Evolutionary conservation across 208 protist genomes (phyloP).

Genomic region (Trypanosomatidae sp.): DNA sequence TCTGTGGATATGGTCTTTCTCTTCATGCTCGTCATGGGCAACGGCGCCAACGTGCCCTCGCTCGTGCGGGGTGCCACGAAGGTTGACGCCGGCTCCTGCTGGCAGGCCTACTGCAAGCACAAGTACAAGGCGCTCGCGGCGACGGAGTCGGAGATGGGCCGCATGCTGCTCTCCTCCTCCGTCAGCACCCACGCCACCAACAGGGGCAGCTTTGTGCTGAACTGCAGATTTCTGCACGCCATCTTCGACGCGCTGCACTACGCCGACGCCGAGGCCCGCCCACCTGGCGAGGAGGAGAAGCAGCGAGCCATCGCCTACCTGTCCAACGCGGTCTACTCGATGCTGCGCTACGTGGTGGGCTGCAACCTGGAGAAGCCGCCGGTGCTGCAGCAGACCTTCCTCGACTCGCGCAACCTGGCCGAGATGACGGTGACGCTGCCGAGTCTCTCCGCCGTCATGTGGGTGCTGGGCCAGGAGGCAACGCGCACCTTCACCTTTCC

Average conservation of each 20-base stretch:
- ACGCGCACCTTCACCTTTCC: slow-evolving; percentile 52
- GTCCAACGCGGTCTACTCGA: slow-evolving; percentile 62
- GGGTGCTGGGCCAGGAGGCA: slow-evolving; percentile 51
- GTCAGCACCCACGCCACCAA: slow-evolving; percentile 12
- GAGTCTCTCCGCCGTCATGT: slow-evolving; percentile 71
- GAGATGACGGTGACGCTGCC: slow-evolving; percentile 42
- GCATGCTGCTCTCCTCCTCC: slow-evolving; percentile 20
- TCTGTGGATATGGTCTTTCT: slow-evolving; percentile 88
- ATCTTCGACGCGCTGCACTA: slow-evolving; percentile 80
- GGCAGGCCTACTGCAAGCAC: slow-evolving; percentile 78
- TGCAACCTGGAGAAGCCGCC: slow-evolving; percentile 59
- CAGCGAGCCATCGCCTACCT: slow-evolving; percentile 54
- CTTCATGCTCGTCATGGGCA: slow-evolving; percentile 87
- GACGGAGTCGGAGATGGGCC: slow-evolving; percentile 48
- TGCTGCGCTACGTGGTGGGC: slow-evolving; percentile 74
- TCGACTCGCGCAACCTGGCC: slow-evolving; percentile 62
- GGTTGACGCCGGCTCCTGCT: slow-evolving; percentile 84
- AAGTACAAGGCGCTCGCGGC: slow-evolving; percentile 60
- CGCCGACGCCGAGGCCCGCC: slow-evolving; percentile 69
- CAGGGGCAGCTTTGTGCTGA: slow-evolving; percentile 40
- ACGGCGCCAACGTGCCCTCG: slow-evolving; percentile 72
- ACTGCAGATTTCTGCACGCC: slow-evolving; percentile 61
- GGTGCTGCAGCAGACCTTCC: slow-evolving; percentile 48
- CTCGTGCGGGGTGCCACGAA: slow-evolving; percentile 80
- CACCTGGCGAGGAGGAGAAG: slow-evolving; percentile 71